Conservation (phyloP, 176 grass and related monocot species). For the Bonia amplexicaulis region DNA sequence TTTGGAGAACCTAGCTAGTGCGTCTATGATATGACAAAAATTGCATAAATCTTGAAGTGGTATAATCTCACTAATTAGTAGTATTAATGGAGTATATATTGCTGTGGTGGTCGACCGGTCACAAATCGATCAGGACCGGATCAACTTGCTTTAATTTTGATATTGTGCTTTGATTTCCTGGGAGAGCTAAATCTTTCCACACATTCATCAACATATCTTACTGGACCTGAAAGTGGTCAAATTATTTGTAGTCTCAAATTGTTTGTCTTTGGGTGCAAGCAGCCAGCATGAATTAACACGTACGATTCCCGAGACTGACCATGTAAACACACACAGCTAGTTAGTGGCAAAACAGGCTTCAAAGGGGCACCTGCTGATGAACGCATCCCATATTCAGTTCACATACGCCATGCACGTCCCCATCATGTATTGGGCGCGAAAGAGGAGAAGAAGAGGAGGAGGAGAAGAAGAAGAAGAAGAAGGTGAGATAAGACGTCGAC, state of each 20-base stretch:
- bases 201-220: too few species aligned
- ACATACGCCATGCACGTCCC: slow-evolving; percentile 17
- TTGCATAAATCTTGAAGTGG: not conserved
- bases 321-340: not conserved
- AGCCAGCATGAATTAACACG: not conserved
- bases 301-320: not conserved
- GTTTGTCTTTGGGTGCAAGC: not conserved
- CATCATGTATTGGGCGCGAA: not conserved
- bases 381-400: not conserved
- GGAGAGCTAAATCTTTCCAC: too few species aligned
- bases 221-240: too few species aligned
- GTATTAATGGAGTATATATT: too few species aligned
- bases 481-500: not conserved
- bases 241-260: too few species aligned
- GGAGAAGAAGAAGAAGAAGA: not conserved
- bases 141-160: too few species aligned
- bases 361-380: slow-evolving; percentile 15
- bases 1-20: not conserved
- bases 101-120: too few species aligned
- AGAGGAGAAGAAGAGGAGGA: too few species aligned
- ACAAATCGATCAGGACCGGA: too few species aligned
- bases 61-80: not conserved
- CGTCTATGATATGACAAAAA: not conserved
- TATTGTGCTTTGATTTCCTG: too few species aligned
- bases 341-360: not conserved